These are phyloP conservation scores for Podaxis rugospora DNA, from an alignment of 768 basidiomycete species.

Conservation along the genomic window DNA sequence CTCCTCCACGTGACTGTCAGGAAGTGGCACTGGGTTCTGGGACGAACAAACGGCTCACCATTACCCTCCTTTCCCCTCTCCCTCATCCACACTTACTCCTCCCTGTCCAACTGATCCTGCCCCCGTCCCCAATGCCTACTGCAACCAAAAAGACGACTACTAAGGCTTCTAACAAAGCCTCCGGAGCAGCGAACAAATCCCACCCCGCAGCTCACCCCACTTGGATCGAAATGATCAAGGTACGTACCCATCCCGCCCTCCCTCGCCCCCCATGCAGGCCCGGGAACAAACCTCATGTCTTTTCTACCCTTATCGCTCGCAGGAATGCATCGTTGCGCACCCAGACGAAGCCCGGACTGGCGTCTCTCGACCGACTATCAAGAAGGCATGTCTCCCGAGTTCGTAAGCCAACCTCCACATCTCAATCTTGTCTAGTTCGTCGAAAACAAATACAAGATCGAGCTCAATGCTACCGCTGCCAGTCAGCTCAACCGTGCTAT, in stretches of 20 bases:
- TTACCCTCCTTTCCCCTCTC: conserved; percentile 16
- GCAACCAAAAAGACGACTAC: conserved; percentile 33
- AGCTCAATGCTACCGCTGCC: conserved; percentile 66
- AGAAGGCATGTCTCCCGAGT: conserved; percentile 49
- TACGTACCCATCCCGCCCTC: conserved; percentile 24
- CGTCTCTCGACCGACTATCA: conserved; percentile 79
- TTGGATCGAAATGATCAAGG: conserved; percentile 83
- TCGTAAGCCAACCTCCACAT: conserved; percentile 12
- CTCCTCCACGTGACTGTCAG: conserved; percentile 24
- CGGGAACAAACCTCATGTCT: conserved; percentile 24
- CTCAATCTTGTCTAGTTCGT: conserved; percentile 52
- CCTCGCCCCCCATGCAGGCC: conserved; percentile 5
- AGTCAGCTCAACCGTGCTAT: conserved; percentile 84
- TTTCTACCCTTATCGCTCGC: conserved; percentile 23
- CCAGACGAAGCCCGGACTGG: conserved; percentile 69
- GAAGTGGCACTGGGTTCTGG: conserved; percentile 17
- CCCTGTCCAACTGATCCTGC: conserved; percentile 7
- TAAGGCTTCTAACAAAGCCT: conserved; percentile 32
- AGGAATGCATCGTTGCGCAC: conserved; percentile 72
- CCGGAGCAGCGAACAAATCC: conserved; percentile 28
- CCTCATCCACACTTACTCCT: conserved; percentile 13
- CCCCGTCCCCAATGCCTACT: conserved; percentile 19
- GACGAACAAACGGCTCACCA: conserved; percentile 20
- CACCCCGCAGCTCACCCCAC: conserved; percentile 49
- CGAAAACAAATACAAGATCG: conserved; percentile 77